Evolutionary conservation across 2,329 filamentous ascomycete genomes (phyloP).

Genomic region (Clarireedia monteithiana): DNA sequence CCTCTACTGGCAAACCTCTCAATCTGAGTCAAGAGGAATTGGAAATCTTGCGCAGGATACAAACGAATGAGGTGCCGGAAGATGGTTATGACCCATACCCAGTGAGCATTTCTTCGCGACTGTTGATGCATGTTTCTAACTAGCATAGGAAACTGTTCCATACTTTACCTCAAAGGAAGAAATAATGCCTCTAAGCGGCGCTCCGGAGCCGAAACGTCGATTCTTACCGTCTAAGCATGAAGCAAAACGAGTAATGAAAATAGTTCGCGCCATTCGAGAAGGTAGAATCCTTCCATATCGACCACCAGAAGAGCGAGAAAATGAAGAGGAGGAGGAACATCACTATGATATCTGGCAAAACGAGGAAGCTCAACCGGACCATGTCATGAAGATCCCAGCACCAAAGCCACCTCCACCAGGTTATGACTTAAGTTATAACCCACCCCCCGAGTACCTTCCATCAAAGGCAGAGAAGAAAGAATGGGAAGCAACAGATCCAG

Average conservation of each 20-base stretch:
- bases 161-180: conserved; percentile 90
- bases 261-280: conserved; percentile 91
- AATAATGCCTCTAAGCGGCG: conserved; percentile 88
- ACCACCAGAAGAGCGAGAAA: conserved; percentile 60
- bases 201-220: conserved; percentile 90
- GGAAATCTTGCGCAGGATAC: conserved; percentile 79
- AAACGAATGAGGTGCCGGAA: conserved; percentile 79
- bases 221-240: conserved; percentile 97
- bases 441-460: conserved; percentile 87
- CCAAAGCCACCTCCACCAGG: conserved; percentile 89
- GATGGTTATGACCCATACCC: conserved; percentile 92
- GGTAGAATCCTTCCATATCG: conserved; percentile 89
- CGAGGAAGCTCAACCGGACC: conserved; percentile 72
- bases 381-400: conserved; percentile 90
- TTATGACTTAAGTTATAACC: conserved; percentile 95
- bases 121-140: conserved; percentile 16
- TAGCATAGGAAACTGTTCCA: conserved; percentile 68
- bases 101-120: conserved; percentile 36
- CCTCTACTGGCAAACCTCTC: conserved; percentile 85
- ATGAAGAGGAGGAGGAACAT: conserved; percentile 64
- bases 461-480: conserved; percentile 73
- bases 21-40: conserved; percentile 82
- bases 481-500: conserved; percentile 81
- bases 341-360: conserved; percentile 89
- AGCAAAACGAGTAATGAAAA: conserved; percentile 91